Percentiles rank a stretch among this genome's conserved stretches.
These are phyloP conservation scores for Penicillium sp. DNA, from an alignment of 2,329 filamentous ascomycete species.

Conservation along the genomic window DNA sequence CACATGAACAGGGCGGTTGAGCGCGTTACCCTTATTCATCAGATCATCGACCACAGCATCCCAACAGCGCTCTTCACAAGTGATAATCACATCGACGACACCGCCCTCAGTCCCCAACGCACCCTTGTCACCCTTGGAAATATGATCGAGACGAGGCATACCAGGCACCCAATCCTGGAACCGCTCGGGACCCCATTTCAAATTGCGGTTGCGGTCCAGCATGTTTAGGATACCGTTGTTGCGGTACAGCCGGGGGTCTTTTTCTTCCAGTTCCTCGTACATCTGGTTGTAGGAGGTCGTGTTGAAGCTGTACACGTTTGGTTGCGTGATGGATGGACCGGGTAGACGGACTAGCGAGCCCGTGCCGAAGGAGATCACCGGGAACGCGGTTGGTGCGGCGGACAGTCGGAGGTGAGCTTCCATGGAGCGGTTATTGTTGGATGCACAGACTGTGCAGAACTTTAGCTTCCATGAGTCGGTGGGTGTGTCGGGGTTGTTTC, in stretches of 20 bases:
- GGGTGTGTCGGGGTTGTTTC: constrained; percentile 29
- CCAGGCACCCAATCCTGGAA: constrained; percentile 98
- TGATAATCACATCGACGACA: constrained; percentile 91
- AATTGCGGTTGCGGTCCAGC: constrained; percentile 86
- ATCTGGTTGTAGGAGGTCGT: constrained; percentile 94
- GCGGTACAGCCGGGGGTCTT: constrained; percentile 85
- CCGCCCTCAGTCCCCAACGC: constrained; percentile 83
- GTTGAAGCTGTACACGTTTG: constrained; percentile 98
- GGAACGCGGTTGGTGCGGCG: constrained; percentile 79
- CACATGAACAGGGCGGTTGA: constrained; percentile 94
- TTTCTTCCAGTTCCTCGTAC: constrained; percentile 85
- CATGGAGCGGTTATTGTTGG: constrained; percentile 99
- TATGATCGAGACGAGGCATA: constrained; percentile 77
- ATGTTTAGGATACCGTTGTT: constrained; percentile 95
- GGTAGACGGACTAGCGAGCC: constrained; percentile 92
- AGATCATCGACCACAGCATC: constrained; percentile 96
- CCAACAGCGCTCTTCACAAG: constrained; percentile 97
- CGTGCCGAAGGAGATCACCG: constrained; percentile 98
- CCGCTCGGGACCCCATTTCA: constrained; percentile 95
- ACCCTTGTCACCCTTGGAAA: constrained; percentile 72
- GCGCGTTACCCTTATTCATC: constrained; percentile 78
- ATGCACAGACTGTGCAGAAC: constrained; percentile 98
- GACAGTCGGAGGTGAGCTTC: constrained; percentile 96
- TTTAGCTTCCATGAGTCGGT: constrained; percentile 81
- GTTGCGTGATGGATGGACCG: constrained; percentile 86